These are phyloP conservation scores for Gossypium arboreum DNA, from an alignment of 345 rosid genomes.

Conservation along the genomic window DNA sequence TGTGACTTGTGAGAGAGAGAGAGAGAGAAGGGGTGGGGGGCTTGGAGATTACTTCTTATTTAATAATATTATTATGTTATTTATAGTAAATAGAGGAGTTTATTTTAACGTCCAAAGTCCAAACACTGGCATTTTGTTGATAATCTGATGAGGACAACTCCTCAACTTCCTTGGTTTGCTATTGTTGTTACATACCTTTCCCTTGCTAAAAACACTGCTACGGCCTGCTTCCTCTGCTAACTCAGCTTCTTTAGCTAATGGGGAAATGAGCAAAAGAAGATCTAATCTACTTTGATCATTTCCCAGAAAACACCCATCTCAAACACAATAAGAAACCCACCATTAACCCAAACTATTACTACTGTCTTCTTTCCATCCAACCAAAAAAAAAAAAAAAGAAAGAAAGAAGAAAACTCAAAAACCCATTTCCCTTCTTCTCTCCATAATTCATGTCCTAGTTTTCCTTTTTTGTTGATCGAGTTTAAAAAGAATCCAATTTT, in stretches of 20 bases:
- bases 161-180: conserved; percentile 22
- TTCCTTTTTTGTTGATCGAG: background rate
- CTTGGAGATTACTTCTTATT: background rate
- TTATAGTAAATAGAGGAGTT: conserved; percentile 4
- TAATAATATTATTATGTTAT: background rate
- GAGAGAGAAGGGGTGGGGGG: background rate
- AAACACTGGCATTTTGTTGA: conserved; percentile 18
- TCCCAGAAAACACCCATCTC: background rate
- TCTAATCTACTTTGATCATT: background rate
- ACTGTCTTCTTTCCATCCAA: background rate
- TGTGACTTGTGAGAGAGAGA: too few relatives aligned
- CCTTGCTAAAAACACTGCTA: conserved; percentile 19
- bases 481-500: background rate
- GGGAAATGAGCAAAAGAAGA: conserved; percentile 15
- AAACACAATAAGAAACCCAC: conserved; percentile 6
- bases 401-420: background rate
- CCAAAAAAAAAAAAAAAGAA: background rate
- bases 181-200: conserved; percentile 18
- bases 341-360: conserved; percentile 11
- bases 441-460: background rate
- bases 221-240: conserved; percentile 2
- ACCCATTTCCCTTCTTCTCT: background rate
- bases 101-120: conserved; percentile 21
- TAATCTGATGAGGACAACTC: conserved; percentile 35
- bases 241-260: conserved; percentile 10